phyloP scores from a whole-genome alignment of 441 rosid genomes.

The Erodium texanum region DNA sequence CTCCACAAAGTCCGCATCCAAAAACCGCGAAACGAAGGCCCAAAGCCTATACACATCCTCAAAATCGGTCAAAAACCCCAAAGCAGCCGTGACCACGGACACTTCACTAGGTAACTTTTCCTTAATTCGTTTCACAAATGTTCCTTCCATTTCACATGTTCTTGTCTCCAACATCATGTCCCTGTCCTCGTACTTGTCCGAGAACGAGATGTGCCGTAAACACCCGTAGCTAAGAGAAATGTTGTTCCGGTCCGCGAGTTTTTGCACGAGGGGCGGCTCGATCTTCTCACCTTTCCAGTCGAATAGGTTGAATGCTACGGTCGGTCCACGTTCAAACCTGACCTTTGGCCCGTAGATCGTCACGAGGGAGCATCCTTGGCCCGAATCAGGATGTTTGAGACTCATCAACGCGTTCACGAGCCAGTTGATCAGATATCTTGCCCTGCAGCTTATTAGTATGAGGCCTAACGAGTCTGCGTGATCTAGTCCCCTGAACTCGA shows the following conservation, averaged over 20 bases:
- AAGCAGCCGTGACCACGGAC: slow-evolving; percentile 57
- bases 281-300: slow-evolving; percentile 78
- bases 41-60: slow-evolving; percentile 74
- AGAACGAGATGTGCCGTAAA: slow-evolving; percentile 51
- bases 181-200: slow-evolving; percentile 44
- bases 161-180: no score
- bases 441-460: slow-evolving; percentile 47
- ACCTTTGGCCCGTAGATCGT: slow-evolving; percentile 77
- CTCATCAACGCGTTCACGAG: slow-evolving; percentile 62
- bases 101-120: slow-evolving; percentile 37
- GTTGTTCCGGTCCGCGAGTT: slow-evolving; percentile 70
- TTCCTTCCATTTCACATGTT: slow-evolving; percentile 7
- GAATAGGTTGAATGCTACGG: slow-evolving; percentile 71
- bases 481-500: slow-evolving; percentile 57
- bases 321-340: slow-evolving; percentile 78
- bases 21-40: slow-evolving; percentile 69
- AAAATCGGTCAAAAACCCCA: slow-evolving; percentile 72
- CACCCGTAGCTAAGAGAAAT: slow-evolving; percentile 61
- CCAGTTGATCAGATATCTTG: slow-evolving; percentile 56
- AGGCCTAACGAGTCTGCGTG: slow-evolving; percentile 65
- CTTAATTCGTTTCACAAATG: slow-evolving; percentile 15
- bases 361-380: slow-evolving; percentile 31
- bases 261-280: slow-evolving; percentile 69
- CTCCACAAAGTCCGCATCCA: slow-evolving; percentile 86
- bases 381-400: slow-evolving; percentile 62